Evolutionary conservation across 345 rosid genomes (phyloP), one percentile per base, ranked within the genome.

Genomic region (Streptanthus diversifolius): DNA sequence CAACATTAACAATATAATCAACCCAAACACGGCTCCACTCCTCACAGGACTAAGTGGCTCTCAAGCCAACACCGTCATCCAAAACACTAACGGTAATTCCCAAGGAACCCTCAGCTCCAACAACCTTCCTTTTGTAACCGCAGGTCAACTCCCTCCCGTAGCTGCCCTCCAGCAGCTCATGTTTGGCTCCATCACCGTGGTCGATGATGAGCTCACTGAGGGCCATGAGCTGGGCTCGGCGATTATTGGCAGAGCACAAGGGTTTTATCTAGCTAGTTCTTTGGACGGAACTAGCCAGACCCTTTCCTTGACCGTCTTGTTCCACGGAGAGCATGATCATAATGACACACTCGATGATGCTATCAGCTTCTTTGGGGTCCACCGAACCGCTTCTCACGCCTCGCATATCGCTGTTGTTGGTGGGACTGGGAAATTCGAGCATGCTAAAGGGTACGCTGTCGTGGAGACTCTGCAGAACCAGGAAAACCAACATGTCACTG

Each of bases 251-350:
- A 83, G 66, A 72, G 92, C 98, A 2, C 95, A 91, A 47, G 98
- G 98, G 40, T 91, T 93, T 68, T 91, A 89, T 78, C 15, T 93
- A 43, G 91, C 97, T 9, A 89, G 96, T 77, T 93, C 96, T 1
- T 11, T 88, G 73, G 97, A 93, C 12, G 96, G 97, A 17, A 85
- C 90, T 10, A 91, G 97, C 57, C 99, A 88, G 45, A 93, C 97
- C 1, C 64, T 93, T 76, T 87, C 91, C 0, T 17, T 87, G 49
- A 91, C 96, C 1, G 72, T 83, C 60, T 39, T 89, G 68, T 55
- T 91, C 1, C 89, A 87, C 14, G 82, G 71, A 10, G 81, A 75
- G 7, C 82, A 79, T 13, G 81, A 85, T 10, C 77, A 76, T 5
- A 79, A 77, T 6, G 83, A 70, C 17, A 82, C 48, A 0, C 53